Conservation (phyloP, 257 asterid genomes). For the Paulownia fortunei region DNA sequence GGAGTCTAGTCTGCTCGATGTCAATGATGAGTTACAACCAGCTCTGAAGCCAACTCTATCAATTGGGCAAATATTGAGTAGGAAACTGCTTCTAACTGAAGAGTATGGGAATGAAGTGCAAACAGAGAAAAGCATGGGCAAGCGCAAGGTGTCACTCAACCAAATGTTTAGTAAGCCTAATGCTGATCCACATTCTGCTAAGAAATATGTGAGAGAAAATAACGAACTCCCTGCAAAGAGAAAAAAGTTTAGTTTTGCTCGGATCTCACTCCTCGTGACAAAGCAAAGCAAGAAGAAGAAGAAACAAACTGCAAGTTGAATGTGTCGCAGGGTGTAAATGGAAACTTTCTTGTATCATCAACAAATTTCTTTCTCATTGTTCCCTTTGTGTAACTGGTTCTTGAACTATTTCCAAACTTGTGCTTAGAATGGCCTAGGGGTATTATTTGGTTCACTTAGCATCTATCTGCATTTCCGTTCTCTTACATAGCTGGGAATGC, state of each 20-base stretch:
- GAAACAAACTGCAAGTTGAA: constrained; percentile 44
- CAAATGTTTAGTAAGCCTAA: constrained; percentile 73
- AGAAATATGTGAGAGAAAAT: constrained; percentile 56
- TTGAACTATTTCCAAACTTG: too few relatives aligned
- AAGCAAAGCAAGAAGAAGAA: constrained; percentile 83
- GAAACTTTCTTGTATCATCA: neutral
- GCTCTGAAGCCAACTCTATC: constrained; percentile 58
- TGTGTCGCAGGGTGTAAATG: constrained; percentile 31
- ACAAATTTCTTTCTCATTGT: too few relatives aligned
- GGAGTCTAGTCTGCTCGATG: constrained; percentile 60
- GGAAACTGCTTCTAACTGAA: constrained; percentile 77
- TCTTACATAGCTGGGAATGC: too few relatives aligned
- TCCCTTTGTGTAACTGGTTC: too few relatives aligned
- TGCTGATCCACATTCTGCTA: constrained; percentile 25
- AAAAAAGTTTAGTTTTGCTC: constrained; percentile 32
- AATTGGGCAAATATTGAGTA: constrained; percentile 49
- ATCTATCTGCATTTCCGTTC: too few relatives aligned
- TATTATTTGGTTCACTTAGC: too few relatives aligned
- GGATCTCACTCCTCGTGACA: constrained; percentile 73
- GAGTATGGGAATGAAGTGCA: constrained; percentile 59
- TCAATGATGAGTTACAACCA: constrained; percentile 53
- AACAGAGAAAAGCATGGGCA: constrained; percentile 42
- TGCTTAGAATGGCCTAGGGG: too few relatives aligned
- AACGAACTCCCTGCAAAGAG: constrained; percentile 66
- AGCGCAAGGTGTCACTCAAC: constrained; percentile 69